A percentile compares a stretch with the other conserved stretches of the same genome.
phyloP scores from a whole-genome alignment of 1,139 yeast species.

The Suhomyces chickasaworum region DNA sequence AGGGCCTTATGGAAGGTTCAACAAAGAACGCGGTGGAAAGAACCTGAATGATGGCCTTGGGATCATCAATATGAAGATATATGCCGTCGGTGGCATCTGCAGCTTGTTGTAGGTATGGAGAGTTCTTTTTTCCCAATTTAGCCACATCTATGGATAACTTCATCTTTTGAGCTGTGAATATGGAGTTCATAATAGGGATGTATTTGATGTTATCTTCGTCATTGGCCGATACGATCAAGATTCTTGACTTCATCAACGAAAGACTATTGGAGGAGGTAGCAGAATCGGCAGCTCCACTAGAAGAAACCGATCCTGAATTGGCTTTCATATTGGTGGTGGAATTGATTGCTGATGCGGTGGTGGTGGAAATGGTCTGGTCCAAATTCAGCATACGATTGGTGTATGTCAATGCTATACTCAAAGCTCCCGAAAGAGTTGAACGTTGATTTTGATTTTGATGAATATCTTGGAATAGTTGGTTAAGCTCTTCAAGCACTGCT shows the following conservation, averaged over 20 bases:
- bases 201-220: slow-evolving; percentile 82
- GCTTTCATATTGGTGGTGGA: slow-evolving; percentile 37
- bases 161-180: slow-evolving; percentile 94
- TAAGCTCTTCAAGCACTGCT: slow-evolving; percentile 64
- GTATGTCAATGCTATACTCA: slow-evolving; percentile 75
- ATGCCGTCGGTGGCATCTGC: slow-evolving; percentile 94
- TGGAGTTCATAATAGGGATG: slow-evolving; percentile 92
- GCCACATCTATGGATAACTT: slow-evolving; percentile 89
- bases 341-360: slow-evolving; percentile 49
- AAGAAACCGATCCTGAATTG: slow-evolving; percentile 12
- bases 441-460: slow-evolving; percentile 18
- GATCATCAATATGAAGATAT: slow-evolving; percentile 72
- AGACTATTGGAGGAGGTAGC: slow-evolving; percentile 24
- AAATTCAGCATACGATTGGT: slow-evolving; percentile 66
- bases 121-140: slow-evolving; percentile 67
- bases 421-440: slow-evolving; percentile 72
- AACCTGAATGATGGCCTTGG: slow-evolving; percentile 75
- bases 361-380: slow-evolving; percentile 51
- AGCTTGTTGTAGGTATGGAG: slow-evolving; percentile 92
- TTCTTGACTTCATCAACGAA: slow-evolving; percentile 62
- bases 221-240: slow-evolving; percentile 72
- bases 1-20: slow-evolving; percentile 77
- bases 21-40: slow-evolving; percentile 68
- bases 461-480: slow-evolving; percentile 44
- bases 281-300: slow-evolving; percentile 15